Evolutionary conservation across 768 basidiomycete species (phyloP).

Genomic region (Auricularia cornea): DNA sequence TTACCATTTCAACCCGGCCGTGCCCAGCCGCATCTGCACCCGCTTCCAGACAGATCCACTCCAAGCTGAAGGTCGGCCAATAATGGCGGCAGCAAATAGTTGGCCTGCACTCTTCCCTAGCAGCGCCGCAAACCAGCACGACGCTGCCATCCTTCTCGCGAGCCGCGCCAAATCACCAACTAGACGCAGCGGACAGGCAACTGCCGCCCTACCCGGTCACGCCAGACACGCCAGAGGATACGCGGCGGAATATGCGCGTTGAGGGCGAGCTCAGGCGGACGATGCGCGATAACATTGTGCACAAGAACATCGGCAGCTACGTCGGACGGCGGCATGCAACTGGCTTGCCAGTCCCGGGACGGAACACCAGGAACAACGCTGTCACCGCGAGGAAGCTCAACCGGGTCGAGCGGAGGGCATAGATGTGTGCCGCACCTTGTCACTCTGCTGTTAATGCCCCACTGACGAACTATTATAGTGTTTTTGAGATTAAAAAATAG

Average conservation of each 20-base stretch:
- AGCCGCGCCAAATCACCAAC: conserved; percentile 44
- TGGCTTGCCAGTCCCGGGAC: conserved; percentile 89
- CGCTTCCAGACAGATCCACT: conserved; percentile 90
- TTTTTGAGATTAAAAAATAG: too few species aligned
- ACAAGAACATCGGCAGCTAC: conserved; percentile 90
- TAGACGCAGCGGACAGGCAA: conserved; percentile 33
- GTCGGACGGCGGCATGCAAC: conserved; percentile 90
- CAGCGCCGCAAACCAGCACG: conserved; percentile 72
- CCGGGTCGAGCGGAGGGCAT: conserved; percentile 57
- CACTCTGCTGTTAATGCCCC: too few species aligned
- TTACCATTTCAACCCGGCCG: conserved; percentile 77
- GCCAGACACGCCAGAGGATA: conserved; percentile 33
- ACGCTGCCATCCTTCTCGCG: conserved; percentile 60
- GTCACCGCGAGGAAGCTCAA: conserved; percentile 88
- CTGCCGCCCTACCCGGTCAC: conserved; percentile 23
- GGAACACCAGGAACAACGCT: conserved; percentile 86
- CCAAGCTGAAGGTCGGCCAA: conserved; percentile 69
- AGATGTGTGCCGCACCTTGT: too few species aligned
- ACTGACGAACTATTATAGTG: too few species aligned
- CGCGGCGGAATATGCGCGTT: conserved; percentile 66
- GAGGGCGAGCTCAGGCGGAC: conserved; percentile 80
- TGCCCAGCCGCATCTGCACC: conserved; percentile 76
- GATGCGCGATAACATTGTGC: conserved; percentile 84
- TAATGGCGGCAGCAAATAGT: conserved; percentile 84
- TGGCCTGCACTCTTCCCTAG: conserved; percentile 87